Percentiles rank a stretch among this genome's conserved stretches.
These are phyloP conservation scores for Imleria badia DNA, from an alignment of 768 basidiomycete genomes.

Conservation along the genomic window DNA sequence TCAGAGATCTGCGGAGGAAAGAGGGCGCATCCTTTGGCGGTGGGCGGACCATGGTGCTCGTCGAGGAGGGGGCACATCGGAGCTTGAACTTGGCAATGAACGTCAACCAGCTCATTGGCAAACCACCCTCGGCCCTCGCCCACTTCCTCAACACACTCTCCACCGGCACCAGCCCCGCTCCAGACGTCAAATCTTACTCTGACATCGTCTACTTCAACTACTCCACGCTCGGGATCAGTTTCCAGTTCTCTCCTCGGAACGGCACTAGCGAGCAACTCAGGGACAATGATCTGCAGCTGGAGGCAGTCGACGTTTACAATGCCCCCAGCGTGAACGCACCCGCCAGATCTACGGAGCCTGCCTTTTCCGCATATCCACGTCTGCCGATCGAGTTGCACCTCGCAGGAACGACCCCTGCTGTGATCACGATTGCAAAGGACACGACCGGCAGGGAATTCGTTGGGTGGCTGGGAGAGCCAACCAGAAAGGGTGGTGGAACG, in stretches of 20 bases:
- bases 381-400: slow-evolving; percentile 53
- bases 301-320: slow-evolving; percentile 86
- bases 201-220: slow-evolving; percentile 91
- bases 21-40: background rate
- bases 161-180: slow-evolving; percentile 26
- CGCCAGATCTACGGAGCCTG: slow-evolving; percentile 45
- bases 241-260: slow-evolving; percentile 67
- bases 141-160: slow-evolving; percentile 43
- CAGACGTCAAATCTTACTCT: slow-evolving; percentile 75
- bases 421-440: slow-evolving; percentile 43
- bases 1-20: background rate
- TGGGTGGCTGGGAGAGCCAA: slow-evolving; percentile 74
- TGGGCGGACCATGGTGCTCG: slow-evolving; percentile 22
- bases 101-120: slow-evolving; percentile 47
- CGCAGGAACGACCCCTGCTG: slow-evolving; percentile 35
- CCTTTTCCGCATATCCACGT: slow-evolving; percentile 57
- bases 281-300: slow-evolving; percentile 53
- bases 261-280: slow-evolving; percentile 57
- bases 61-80: slow-evolving; percentile 16
- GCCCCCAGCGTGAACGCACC: slow-evolving; percentile 38
- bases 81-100: slow-evolving; percentile 24
- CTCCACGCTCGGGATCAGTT: slow-evolving; percentile 72
- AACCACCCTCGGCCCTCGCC: slow-evolving; percentile 49
- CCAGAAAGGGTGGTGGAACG: slow-evolving; percentile 85
- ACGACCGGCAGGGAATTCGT: slow-evolving; percentile 83